Percentiles rank a stretch among this genome's conserved stretches.
phyloP scores from a whole-genome alignment of 306 rosid species.

The Prunus armeniaca region DNA sequence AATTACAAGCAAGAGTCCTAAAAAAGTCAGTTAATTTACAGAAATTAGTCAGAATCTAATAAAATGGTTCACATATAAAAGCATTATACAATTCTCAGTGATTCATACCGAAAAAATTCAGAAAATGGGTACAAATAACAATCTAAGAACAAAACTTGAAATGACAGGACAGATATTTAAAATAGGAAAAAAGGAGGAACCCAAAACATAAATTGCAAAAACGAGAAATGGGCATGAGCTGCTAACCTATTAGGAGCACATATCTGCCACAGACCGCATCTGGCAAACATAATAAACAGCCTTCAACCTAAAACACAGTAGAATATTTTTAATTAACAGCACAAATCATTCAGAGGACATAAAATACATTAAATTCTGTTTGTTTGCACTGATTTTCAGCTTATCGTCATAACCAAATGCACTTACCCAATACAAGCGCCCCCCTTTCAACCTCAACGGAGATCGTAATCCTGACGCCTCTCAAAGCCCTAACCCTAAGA shows the following conservation, averaged over 20 bases:
- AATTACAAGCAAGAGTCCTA: background rate
- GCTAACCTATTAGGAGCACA: slow-evolving; percentile 44
- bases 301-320: slow-evolving; percentile 32
- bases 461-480: background rate
- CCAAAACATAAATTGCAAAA: slow-evolving; percentile 1
- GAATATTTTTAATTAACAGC: background rate
- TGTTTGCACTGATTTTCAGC: background rate
- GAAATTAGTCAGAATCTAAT: background rate
- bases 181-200: background rate
- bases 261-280: slow-evolving; percentile 36
- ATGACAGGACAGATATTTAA: background rate
- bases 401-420: background rate
- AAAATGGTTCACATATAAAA: background rate
- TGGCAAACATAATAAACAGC: slow-evolving; percentile 40
- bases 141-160: background rate
- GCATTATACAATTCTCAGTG: background rate
- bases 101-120: background rate
- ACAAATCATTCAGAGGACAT: background rate
- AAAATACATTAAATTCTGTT: background rate
- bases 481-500: slow-evolving; percentile 5
- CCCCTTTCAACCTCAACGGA: background rate
- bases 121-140: background rate
- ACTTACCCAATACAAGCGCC: background rate
- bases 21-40: background rate
- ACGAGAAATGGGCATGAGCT: slow-evolving; percentile 23